These are phyloP conservation scores for Coprinellus micaceus DNA, from an alignment of 768 basidiomycete species.

Conservation along the genomic window DNA sequence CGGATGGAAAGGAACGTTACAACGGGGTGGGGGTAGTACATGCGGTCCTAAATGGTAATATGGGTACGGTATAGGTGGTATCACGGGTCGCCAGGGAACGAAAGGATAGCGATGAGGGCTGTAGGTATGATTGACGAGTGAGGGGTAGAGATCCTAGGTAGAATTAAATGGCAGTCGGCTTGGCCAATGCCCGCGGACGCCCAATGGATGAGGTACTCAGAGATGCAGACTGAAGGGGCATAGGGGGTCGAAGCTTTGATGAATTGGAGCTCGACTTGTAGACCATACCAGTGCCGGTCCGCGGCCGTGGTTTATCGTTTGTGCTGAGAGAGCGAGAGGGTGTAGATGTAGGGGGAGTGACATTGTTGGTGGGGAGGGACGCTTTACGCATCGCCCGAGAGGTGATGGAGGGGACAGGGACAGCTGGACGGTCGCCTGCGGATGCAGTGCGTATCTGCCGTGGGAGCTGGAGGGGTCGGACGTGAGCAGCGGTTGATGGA, in stretches of 20 bases:
- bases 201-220: constrained; percentile 4
- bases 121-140: not conserved
- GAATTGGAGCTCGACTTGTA: constrained; percentile 43
- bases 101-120: not conserved
- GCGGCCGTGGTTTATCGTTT: constrained; percentile 41
- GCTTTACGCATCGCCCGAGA: not conserved
- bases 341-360: not conserved
- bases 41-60: not conserved
- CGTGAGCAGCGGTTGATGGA: constrained; percentile 18
- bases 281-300: constrained; percentile 69
- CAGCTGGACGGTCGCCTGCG: constrained; percentile 29
- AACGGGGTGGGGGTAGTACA: not conserved
- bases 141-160: not conserved
- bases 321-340: constrained; percentile 2
- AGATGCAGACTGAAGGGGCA: constrained; percentile 1
- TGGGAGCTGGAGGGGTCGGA: constrained; percentile 31
- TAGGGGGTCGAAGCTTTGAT: constrained; percentile 5
- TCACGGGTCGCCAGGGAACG: not conserved
- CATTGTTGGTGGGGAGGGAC: constrained; percentile 6
- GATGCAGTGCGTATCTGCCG: constrained; percentile 15
- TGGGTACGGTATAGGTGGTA: constrained; percentile 1
- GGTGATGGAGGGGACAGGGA: constrained; percentile 28
- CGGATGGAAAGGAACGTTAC: not conserved
- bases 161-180: not conserved
- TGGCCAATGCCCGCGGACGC: not conserved